Evolutionary conservation across 2,329 filamentous ascomycete species (phyloP), one percentile per base, ranked within the genome.

Genomic region (Lachnellula occidentalis): DNA sequence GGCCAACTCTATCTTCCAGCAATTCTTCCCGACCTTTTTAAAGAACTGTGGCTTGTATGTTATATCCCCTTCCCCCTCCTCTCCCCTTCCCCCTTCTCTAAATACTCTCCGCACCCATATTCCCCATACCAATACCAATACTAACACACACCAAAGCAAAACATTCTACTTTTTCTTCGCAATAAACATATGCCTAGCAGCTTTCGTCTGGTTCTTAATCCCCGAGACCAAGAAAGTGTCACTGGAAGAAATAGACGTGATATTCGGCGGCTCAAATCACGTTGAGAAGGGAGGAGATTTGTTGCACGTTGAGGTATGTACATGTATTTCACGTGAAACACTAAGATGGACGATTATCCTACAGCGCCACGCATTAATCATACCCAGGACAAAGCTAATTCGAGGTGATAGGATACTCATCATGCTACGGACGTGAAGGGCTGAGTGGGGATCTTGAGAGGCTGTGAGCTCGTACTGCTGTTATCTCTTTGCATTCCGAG

Each of bases 11-110:
- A 34, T 53, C 12, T 52, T 52, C 34, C 41, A 37, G 14, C 84
- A 87, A 59, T 87, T 87, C 74, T 87, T 87, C 75, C 84, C 84
- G 9, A 79, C 76, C 14, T 87, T 87, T 73, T 75, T 87, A 11
- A 72, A 77, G 51, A 82, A 85, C 63, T 67, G 69, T 36, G 74
- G 74, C 5, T 73, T 78, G 55, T 60, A 58, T 54, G 56, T 54
- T 60, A 58, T 54, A 55, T 54, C 34, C 48, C 21, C 15, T 24
- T 27, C 6, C 24, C 6, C 7, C 3, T 7, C 24, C 6, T 27
- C 7, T 7, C 5, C 2, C 24, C 24, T 7, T 27, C 7, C 8
- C 27, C 27, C 8, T 9, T 15, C 31, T 15, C 12, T 3, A 31
- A 12, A 17, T 17, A 31, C n/a, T 15, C 11, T 9, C 4, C 19